These are phyloP conservation scores for Monoraphidium neglectum DNA, from an alignment of 139 green algal species.

Conservation along the genomic window DNA sequence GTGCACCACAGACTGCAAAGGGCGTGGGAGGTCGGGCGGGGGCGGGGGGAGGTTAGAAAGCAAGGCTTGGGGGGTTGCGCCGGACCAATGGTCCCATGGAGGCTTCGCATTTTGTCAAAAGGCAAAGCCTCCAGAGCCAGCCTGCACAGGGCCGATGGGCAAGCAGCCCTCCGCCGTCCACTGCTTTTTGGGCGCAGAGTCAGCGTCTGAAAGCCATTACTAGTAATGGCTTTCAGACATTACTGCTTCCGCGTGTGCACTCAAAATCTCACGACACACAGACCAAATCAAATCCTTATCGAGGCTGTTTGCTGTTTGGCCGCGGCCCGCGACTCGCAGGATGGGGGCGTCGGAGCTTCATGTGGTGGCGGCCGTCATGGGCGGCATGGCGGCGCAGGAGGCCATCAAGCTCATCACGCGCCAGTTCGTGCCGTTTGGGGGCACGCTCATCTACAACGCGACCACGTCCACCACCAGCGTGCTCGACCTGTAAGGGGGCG, in stretches of 20 bases:
- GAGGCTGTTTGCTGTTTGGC: slow-evolving; percentile 15
- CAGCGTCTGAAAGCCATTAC: neutral
- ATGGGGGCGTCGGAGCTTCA: slow-evolving; percentile 87
- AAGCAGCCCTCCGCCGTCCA: too few relatives aligned
- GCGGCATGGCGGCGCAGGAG: slow-evolving; percentile 93
- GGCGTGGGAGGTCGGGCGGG: too few relatives aligned
- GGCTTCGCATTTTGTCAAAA: neutral
- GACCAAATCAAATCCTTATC: neutral
- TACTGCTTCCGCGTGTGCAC: neutral
- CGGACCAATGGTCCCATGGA: too few relatives aligned
- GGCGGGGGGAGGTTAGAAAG: too few relatives aligned
- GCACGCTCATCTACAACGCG: slow-evolving; percentile 89
- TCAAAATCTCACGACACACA: slow-evolving; percentile 1
- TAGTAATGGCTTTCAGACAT: too few relatives aligned
- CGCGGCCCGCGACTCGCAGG: slow-evolving; percentile 12
- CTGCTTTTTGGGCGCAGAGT: too few relatives aligned
- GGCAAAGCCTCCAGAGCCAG: neutral
- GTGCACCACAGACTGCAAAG: too few relatives aligned
- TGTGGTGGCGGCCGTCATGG: slow-evolving; percentile 83
- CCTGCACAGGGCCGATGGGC: too few relatives aligned
- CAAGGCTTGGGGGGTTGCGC: too few relatives aligned
- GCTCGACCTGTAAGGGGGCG: slow-evolving; percentile 37
- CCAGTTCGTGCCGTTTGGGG: slow-evolving; percentile 89
- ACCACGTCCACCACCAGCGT: slow-evolving; percentile 65
- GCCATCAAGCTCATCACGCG: slow-evolving; percentile 95